phyloP scores from a whole-genome alignment of 2,329 filamentous ascomycete species.

The Clarireedia homoeocarpa region DNA sequence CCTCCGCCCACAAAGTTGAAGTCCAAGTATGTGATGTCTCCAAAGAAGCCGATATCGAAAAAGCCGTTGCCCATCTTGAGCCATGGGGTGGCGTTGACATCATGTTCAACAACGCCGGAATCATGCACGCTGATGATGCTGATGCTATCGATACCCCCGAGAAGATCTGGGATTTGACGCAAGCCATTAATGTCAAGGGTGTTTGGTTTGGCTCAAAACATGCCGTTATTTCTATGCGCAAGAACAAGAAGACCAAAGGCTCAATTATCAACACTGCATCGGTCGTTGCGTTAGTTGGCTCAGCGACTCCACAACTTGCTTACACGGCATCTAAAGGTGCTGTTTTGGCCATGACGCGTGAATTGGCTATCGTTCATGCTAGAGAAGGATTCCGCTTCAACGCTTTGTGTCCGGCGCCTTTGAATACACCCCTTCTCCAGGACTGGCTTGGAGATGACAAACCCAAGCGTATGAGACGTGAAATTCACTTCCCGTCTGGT shows the following conservation, averaged over 20 bases:
- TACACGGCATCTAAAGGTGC: conserved; percentile 74
- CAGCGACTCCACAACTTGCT: conserved; percentile 64
- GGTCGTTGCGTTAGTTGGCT: conserved; percentile 64
- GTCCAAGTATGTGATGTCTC: conserved; percentile 54
- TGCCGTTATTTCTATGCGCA: conserved; percentile 58
- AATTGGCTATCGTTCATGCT: conserved; percentile 68
- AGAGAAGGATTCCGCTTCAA: conserved; percentile 70
- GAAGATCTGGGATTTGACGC: conserved; percentile 69
- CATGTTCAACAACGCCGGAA: conserved; percentile 75
- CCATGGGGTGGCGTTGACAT: conserved; percentile 64
- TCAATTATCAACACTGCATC: conserved; percentile 70
- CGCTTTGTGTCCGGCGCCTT: conserved; percentile 62
- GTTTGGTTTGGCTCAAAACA: conserved; percentile 74
- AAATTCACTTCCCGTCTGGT: conserved; percentile 68
- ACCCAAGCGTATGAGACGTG: conserved; percentile 60
- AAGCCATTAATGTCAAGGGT: conserved; percentile 71
- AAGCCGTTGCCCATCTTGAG: conserved; percentile 54
- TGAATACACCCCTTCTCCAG: conserved; percentile 69
- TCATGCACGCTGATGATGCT: conserved; percentile 62
- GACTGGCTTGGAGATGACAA: conserved; percentile 69
- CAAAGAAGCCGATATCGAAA: conserved; percentile 57
- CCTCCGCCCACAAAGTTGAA: conserved; percentile 42
- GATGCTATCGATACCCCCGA: conserved; percentile 62
- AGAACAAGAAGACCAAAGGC: conserved; percentile 56
- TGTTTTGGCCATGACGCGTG: conserved; percentile 65